phyloP scores from a whole-genome alignment of 225 moss, liverwort and hornwort genomes.

The Pseudoscleropodium purum region DNA sequence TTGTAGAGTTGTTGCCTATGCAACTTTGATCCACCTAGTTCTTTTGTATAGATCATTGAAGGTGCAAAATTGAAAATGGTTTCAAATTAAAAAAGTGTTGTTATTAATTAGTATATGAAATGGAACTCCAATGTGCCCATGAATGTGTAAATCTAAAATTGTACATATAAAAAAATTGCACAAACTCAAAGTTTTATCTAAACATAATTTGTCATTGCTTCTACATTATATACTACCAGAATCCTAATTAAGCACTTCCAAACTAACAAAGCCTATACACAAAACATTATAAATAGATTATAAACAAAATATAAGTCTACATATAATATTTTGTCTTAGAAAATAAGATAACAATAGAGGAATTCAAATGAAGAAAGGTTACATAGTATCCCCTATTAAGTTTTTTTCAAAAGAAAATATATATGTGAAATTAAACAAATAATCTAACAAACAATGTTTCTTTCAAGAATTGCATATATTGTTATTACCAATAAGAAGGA shows the following conservation, averaged over 20 bases:
- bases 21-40: background rate
- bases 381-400: background rate
- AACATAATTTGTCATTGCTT: background rate
- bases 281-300: background rate
- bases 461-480: background rate
- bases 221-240: background rate
- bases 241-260: background rate
- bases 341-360: background rate
- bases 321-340: background rate
- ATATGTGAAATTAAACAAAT: no score
- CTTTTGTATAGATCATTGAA: background rate
- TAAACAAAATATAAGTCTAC: background rate
- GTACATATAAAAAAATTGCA: fast-evolving
- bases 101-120: background rate
- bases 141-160: background rate
- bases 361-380: background rate
- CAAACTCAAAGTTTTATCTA: background rate
- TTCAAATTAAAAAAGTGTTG: background rate
- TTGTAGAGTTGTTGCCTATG: fast-evolving
- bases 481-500: background rate
- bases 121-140: background rate
- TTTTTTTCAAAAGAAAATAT: background rate
- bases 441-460: background rate
- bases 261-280: background rate
- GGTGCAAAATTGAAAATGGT: background rate